phyloP scores from a whole-genome alignment of 768 basidiomycete species.

The Mycena chlorophos region DNA sequence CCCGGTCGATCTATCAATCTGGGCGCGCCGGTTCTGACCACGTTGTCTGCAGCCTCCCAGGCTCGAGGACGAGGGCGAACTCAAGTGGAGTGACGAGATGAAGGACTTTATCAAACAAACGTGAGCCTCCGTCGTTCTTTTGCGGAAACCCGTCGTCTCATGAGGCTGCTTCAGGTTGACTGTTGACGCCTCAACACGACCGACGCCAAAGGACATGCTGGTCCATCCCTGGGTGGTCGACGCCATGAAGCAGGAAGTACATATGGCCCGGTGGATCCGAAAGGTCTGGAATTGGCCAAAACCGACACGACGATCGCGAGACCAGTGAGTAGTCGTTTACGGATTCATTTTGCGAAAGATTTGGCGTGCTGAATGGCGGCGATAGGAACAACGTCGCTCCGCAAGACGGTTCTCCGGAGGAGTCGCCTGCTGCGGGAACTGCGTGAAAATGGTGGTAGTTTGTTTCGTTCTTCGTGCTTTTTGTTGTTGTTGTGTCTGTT shows the following conservation, averaged over 20 bases:
- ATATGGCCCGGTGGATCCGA: slow-evolving; percentile 88
- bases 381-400: not conserved
- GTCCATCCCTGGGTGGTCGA: slow-evolving; percentile 79
- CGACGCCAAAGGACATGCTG: slow-evolving; percentile 81
- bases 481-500: no score
- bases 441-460: no score
- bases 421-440: not conserved
- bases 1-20: slow-evolving; percentile 2
- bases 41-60: slow-evolving; percentile 62
- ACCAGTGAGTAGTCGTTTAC: slow-evolving; percentile 37
- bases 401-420: not conserved
- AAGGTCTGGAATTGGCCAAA: slow-evolving; percentile 81
- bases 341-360: not conserved
- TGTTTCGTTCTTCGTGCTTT: no score
- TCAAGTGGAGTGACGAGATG: slow-evolving; percentile 79
- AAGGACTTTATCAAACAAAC: slow-evolving; percentile 87
- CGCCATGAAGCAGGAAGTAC: slow-evolving; percentile 78
- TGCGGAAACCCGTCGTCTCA: slow-evolving; percentile 13
- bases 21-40: slow-evolving; percentile 21
- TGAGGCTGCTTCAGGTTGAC: slow-evolving; percentile 53
- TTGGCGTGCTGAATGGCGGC: not conserved
- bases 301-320: slow-evolving; percentile 43
- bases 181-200: slow-evolving; percentile 66
- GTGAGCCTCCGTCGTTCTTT: slow-evolving; percentile 47
- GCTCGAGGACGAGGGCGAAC: slow-evolving; percentile 70